Evolutionary conservation across 1,284 basidiomycete species (phyloP), one percentile per base, ranked within the genome.

Genomic region (Fomitopsis betulina): DNA sequence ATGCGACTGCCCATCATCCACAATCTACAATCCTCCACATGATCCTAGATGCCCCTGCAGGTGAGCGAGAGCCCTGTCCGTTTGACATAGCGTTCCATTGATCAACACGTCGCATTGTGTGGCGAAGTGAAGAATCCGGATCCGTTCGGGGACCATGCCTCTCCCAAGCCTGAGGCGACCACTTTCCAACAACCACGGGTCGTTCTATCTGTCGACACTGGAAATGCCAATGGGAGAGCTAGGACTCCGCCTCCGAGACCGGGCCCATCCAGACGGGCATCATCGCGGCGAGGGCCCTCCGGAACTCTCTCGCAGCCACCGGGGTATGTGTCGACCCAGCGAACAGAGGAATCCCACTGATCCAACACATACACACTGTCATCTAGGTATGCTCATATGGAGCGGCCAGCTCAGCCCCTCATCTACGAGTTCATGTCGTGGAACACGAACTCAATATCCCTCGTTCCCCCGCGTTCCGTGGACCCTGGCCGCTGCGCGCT

Each of bases 341-440:
- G 25, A 32, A 52, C 27, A 30, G 27, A 30, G 27, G 27, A 30
- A 30, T 4, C 5, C 27, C 27, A 30, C 27, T 30, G 27, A n/a
- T n/a, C n/a, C n/a, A 30, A 30, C 8, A 30, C 27, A 30, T 30
- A 30, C 8, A 4, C 43, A 23, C 13, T 30, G 21, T 2, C 25
- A 5, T 27, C 15, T 55, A 68, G 67, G 21, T 69, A 69, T 37
- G 53, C 50, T 25, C 66, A 66, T 27, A 60, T 63, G 7, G 55
- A 68, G 38, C 63, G 69, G 3, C 68, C 68, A n/a, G 67, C 67
- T 57, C 67, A 70, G 40, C 75, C 76, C 12, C 62, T 74, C 13
- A 72, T 69, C 27, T 79, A 77, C 66, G 70, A 67, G 0, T 78
- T 78, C 65, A 70, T 71, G 5, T 62, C 69, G 21, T 75, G 75